Conservation (phyloP, 2,329 filamentous ascomycete species). For the Lecanosticta acicola region DNA sequence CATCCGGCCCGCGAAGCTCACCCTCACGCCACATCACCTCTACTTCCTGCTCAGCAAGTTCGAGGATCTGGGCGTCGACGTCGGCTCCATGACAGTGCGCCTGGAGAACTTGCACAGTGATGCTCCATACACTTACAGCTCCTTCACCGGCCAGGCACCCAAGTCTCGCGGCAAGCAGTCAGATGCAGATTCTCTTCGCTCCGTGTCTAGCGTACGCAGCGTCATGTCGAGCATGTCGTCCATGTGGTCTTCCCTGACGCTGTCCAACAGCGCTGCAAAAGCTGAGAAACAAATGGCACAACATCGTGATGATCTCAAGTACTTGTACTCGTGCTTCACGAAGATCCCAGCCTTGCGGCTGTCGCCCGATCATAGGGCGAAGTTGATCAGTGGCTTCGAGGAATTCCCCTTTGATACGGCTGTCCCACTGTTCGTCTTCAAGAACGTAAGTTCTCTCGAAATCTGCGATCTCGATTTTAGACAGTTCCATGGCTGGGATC, state of each 20-base stretch:
- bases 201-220: slow-evolving; percentile 91
- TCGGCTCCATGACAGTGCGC: slow-evolving; percentile 93
- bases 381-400: slow-evolving; percentile 86
- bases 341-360: slow-evolving; percentile 91
- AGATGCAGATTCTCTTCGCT: slow-evolving; percentile 87
- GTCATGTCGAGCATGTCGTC: slow-evolving; percentile 96
- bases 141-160: slow-evolving; percentile 80
- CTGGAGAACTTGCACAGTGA: slow-evolving; percentile 91
- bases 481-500: slow-evolving; percentile 96
- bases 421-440: slow-evolving; percentile 93
- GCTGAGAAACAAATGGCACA: slow-evolving; percentile 86
- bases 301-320: slow-evolving; percentile 81
- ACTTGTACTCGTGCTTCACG: slow-evolving; percentile 95
- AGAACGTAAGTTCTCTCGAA: slow-evolving; percentile 90
- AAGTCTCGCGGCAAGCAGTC: slow-evolving; percentile 71
- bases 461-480: slow-evolving; percentile 94
- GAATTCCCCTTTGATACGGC: slow-evolving; percentile 97
- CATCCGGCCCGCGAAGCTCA: slow-evolving; percentile 84
- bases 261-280: slow-evolving; percentile 74
- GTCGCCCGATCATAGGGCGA: slow-evolving; percentile 86
- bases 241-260: slow-evolving; percentile 81
- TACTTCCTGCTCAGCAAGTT: slow-evolving; percentile 95
- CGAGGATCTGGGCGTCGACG: slow-evolving; percentile 72
- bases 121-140: slow-evolving; percentile 88
- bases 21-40: slow-evolving; percentile 89